phyloP scores from a whole-genome alignment of 345 rosid genomes.

The Limnanthes douglasii region DNA sequence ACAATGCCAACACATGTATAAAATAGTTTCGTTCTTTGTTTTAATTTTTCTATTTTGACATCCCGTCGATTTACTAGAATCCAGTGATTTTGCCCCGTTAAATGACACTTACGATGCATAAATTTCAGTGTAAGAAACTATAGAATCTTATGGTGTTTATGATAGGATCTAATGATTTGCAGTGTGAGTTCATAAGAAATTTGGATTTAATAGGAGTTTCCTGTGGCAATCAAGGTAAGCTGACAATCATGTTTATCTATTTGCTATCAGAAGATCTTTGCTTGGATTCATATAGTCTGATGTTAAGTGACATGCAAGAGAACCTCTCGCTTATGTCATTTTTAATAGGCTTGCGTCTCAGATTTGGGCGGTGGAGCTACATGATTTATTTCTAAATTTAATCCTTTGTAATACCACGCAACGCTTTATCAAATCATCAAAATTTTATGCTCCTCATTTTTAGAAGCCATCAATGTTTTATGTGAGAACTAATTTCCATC shows the following conservation, averaged over 20 bases:
- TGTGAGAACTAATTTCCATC: conserved; percentile 83
- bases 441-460: conserved; percentile 47
- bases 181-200: conserved; percentile 84
- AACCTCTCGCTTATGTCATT: conserved; percentile 88
- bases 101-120: conserved; percentile 78
- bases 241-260: too few relatives aligned
- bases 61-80: conserved; percentile 45
- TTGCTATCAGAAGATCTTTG: conserved; percentile 72
- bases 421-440: conserved; percentile 76
- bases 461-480: conserved; percentile 88
- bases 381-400: conserved; percentile 93
- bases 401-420: conserved; percentile 96
- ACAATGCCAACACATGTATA: conserved; percentile 82
- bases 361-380: conserved; percentile 99
- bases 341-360: conserved; percentile 92
- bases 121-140: conserved; percentile 69
- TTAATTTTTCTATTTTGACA: conserved; percentile 83
- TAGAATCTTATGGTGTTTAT: conserved; percentile 61
- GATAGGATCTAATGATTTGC: conserved; percentile 80
- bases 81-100: conserved; percentile 43
- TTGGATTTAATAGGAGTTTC: conserved; percentile 74
- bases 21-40: conserved; percentile 85
- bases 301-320: conserved; percentile 95
- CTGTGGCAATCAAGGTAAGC: conserved; percentile 45
- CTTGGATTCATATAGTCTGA: conserved; percentile 66